Evolutionary conservation across 73 alveolate species (phyloP), one percentile per base, ranked within the genome.

Genomic region (Blepharisma stoltei): DNA sequence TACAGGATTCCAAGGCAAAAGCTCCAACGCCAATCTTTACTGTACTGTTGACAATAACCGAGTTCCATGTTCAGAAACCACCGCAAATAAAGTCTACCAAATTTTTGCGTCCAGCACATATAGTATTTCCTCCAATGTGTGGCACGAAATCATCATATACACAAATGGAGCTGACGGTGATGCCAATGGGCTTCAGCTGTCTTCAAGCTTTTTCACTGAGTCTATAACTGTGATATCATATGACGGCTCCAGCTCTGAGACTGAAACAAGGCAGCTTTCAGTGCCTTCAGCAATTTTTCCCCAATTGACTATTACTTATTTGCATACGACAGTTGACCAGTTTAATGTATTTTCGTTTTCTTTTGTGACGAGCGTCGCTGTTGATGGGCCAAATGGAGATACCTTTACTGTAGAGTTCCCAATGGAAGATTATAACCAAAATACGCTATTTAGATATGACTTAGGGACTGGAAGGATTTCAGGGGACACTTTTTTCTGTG

Each of bases 211-310:
- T n/a, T n/a, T 25, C 18, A 60, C 46, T 60, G 23, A 60, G 2
- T 20, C 73, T 60, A 14, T 60, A 9, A 25, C 45, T 60, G 46
- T 60, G 14, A 0, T 14, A 9, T 0, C 5, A 25, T 0, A 14
- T 60, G 73, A 60, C 5, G 73, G 73, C 14, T 14, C 73, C 23
- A 5, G 23, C 11, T 2, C 66, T 52, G 27, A 1, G 66, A 14
- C 66, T 52, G 73, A 60, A 60, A 60, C 73, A 3, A 60, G 73
- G 45, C 14, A n/a, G 11, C 14, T 60, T 8, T 60, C 73, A 18
- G 46, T 25, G 46, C 48, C 73, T 20, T 14, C 48, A 25, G 38
- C 48, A 60, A 25, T 20, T 20, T 25, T 1, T 11, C 2, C 37
- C 14, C 23, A 20, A 9, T 60, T 60, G 11, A 60, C 0, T 1